Evolutionary conservation across 257 asterid genomes (phyloP).

Genomic region (Lycium barbarum): DNA sequence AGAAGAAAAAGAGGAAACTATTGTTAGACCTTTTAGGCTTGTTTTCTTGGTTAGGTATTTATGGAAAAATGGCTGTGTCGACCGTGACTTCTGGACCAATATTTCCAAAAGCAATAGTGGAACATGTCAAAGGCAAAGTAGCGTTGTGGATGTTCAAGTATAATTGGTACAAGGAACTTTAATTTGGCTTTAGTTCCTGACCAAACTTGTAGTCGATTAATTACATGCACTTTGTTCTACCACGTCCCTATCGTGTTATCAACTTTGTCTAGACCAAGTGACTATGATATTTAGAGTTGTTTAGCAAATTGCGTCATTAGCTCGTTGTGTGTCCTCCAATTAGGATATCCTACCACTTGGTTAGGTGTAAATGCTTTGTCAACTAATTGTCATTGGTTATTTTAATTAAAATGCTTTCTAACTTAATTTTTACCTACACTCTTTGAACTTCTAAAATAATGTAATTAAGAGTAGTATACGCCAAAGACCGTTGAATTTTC

Average conservation of each 20-base stretch:
- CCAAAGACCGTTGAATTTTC: conserved; percentile 19
- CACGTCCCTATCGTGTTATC: conserved; percentile 32
- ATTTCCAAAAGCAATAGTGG: conserved; percentile 30
- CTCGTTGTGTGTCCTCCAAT: conserved; percentile 20
- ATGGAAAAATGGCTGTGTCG: conserved; percentile 39
- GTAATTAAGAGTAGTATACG: neutral
- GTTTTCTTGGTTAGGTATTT: conserved; percentile 48
- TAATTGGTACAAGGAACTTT: conserved; percentile 38
- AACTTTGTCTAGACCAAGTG: conserved; percentile 25
- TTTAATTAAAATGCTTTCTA: neutral
- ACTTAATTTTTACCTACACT: neutral
- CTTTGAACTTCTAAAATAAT: conserved; percentile 15
- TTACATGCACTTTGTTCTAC: conserved; percentile 35
- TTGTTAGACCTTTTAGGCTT: conserved; percentile 36
- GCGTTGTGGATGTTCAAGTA: conserved; percentile 45
- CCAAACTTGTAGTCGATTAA: conserved; percentile 36
- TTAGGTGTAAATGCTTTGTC: conserved; percentile 24
- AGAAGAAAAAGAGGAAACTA: conserved; percentile 26
- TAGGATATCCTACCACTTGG: conserved; percentile 18
- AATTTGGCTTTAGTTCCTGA: neutral
- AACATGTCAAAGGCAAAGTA: conserved; percentile 31
- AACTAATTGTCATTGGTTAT: neutral
- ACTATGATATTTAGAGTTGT: conserved; percentile 21
- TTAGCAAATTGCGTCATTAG: conserved; percentile 22
- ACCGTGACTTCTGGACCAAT: conserved; percentile 33